Conservation (phyloP, 2,329 filamentous ascomycete species). For the Arthroderma sp. region DNA sequence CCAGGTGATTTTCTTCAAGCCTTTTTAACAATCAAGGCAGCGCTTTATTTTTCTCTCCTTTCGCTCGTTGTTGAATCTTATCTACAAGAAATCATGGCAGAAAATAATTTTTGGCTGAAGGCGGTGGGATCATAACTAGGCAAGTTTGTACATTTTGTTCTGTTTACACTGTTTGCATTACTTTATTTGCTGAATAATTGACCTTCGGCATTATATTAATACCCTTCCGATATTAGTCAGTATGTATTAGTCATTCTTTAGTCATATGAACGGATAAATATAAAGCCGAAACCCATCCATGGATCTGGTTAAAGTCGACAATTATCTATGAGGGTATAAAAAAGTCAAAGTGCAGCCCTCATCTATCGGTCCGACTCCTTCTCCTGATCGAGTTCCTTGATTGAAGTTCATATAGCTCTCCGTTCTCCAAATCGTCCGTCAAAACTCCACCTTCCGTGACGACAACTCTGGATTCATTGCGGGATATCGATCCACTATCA, state of each 20-base stretch:
- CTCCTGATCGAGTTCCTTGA: constrained; percentile 19
- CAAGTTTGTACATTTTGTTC: background rate
- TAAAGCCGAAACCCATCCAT: too few species aligned
- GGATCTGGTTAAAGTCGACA: background rate
- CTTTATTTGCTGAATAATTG: background rate
- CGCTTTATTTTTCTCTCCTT: background rate
- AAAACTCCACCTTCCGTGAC: constrained; percentile 22
- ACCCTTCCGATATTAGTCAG: background rate
- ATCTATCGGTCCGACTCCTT: constrained; percentile 21
- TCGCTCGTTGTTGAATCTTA: background rate
- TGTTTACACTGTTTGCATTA: background rate
- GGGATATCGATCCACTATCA: background rate
- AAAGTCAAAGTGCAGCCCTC: background rate
- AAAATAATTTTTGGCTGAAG: background rate
- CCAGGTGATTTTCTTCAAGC: background rate
- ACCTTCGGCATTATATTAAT: background rate
- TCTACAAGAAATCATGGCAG: background rate
- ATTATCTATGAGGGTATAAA: background rate
- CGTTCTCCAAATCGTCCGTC: constrained; percentile 32
- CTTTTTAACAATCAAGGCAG: background rate
- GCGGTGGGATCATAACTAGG: background rate
- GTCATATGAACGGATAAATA: too few species aligned
- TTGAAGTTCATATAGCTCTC: constrained; percentile 30
- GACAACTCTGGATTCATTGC: background rate
- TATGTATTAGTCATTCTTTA: background rate